phyloP scores from a whole-genome alignment of 768 basidiomycete genomes.

The Lepiota venenata region DNA sequence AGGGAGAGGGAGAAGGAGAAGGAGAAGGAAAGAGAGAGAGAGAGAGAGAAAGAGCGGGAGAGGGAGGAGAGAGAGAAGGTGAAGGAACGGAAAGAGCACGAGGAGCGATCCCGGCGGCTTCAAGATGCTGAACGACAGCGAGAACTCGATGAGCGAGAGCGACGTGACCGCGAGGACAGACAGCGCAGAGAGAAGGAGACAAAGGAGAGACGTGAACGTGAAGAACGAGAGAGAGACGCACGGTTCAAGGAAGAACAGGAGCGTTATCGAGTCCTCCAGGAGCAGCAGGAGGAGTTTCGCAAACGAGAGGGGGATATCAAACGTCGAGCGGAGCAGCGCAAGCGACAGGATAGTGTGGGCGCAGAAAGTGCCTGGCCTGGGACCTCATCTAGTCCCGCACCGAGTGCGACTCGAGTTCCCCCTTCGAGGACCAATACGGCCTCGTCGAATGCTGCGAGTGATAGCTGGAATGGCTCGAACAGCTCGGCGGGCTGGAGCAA shows the following conservation, averaged over 20 bases:
- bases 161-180: slow-evolving; percentile 16
- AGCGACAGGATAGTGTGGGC: slow-evolving; percentile 39
- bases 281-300: slow-evolving; percentile 37
- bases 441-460: slow-evolving; percentile 15
- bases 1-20: slow-evolving; percentile 15
- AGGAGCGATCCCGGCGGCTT: slow-evolving; percentile 14
- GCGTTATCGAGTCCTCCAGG: slow-evolving; percentile 5
- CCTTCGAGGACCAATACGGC: slow-evolving; percentile 2
- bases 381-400: slow-evolving; percentile 23
- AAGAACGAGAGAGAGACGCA: slow-evolving; percentile 21
- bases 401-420: slow-evolving; percentile 18
- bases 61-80: slow-evolving; percentile 13
- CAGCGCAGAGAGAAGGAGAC: slow-evolving; percentile 19
- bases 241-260: slow-evolving; percentile 25
- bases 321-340: slow-evolving; percentile 41
- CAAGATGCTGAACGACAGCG: slow-evolving; percentile 15
- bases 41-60: slow-evolving; percentile 11
- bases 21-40: slow-evolving; percentile 10
- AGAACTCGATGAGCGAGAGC: slow-evolving; percentile 7
- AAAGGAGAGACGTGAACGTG: slow-evolving; percentile 23
- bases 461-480: slow-evolving; percentile 26
- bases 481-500: slow-evolving; percentile 20
- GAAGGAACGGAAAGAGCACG: slow-evolving; percentile 18
- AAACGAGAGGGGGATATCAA: slow-evolving; percentile 41
- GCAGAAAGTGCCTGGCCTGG: slow-evolving; percentile 29